Evolutionary conservation across 768 basidiomycete species (phyloP), one percentile per base, ranked within the genome.

Genomic region (Postia placenta): DNA sequence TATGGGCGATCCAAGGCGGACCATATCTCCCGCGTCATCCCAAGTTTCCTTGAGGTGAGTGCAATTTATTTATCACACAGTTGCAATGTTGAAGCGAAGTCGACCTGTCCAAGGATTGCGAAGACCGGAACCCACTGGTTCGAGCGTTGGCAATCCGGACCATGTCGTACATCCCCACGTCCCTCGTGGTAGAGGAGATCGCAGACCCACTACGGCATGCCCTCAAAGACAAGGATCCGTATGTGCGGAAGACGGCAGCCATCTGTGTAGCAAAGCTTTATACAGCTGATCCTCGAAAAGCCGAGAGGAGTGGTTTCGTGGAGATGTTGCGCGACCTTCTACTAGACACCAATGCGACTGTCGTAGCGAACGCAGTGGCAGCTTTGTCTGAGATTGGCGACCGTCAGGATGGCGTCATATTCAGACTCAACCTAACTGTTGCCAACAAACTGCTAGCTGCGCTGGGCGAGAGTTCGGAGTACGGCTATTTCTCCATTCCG

Each of bases 161-260:
- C 11, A 98, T 99, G 95, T 95, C 96, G 5, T 97, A 96, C 63
- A 98, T 99, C 59, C 92, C 93, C 28, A 85, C 96, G 20, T 87
- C 93, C 7, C 74, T 83, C 43, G 91, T 97, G 52, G 85, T 85
- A 11, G 86, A 90, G 48, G 79, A 89, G 1, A 75, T 99, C 30
- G 73, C 83, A 36, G 96, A 98, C 50, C 95, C 93, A 45, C 73
- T 99, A 25, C 81, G 92, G 52, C 92, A 96, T 65, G 89, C 87
- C 54, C 74, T 98, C 37, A 89, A 92, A 60, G 96, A 99, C 65
- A 76, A 83, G 14, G 95, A 99, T 66, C 93, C 96, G 17, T 99
- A 99, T 66, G 96, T 99, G 14, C 85, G 96, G 52, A 99, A 99
- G 72, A 99, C 96, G 3, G 93, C 95, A 17, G 94, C 95, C 1